Base-by-base conservation (phyloP, 2,329 filamentous ascomycete genomes). In the Juglanconis sp. region DNA sequence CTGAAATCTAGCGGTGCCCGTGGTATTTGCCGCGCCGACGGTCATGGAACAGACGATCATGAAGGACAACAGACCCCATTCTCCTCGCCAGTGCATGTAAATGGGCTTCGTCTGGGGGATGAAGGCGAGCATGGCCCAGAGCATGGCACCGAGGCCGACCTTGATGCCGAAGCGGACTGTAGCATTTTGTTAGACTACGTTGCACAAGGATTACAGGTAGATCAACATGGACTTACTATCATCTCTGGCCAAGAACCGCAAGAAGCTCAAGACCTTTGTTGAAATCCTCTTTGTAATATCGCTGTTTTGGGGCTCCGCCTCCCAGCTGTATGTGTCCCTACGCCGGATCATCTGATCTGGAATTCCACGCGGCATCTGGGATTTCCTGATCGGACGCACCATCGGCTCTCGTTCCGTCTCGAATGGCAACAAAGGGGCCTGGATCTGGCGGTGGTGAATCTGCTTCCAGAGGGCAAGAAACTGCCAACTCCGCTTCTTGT, bases 1-100 rank as follows among this genome's bases (percentile, higher is more conserved):
- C 8, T 91, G 79, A 70, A 98, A 94, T 66, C 95, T 87, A 53
- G 93, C 87, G 69, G 87, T 87, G 4, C 92, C 93, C 0, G 94
- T 97, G 1, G 94, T 96, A 73, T 98, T 99, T 31, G 92, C 91
- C 7, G 95, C 92, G 34, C 95, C 95, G 30, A 97, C 94, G 0
- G 94, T 99, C 92, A 97, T 98, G 42, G 91, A 92, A 71, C 93
- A 96, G 31, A 99, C 95, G 70, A 98, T 87, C 94, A 98, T 98
- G 78, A 96, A 98, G 0, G 92, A 96, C 58, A 99, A 74, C 2
- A 99, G 81, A 30, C 95, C 95, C 95, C 95, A 99, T 80, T 99
- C 95, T 35, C 94, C 94, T 71, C 94, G 83, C 92, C 93, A 98
- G 68, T 89, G 88, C 56, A 87, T 82, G 72, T 97, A 99, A 24